Percentiles rank a stretch among this genome's conserved stretches.
Conservation (phyloP, 192 early-diverging fungal species). For the Linnemannia schmuckeri region DNA sequence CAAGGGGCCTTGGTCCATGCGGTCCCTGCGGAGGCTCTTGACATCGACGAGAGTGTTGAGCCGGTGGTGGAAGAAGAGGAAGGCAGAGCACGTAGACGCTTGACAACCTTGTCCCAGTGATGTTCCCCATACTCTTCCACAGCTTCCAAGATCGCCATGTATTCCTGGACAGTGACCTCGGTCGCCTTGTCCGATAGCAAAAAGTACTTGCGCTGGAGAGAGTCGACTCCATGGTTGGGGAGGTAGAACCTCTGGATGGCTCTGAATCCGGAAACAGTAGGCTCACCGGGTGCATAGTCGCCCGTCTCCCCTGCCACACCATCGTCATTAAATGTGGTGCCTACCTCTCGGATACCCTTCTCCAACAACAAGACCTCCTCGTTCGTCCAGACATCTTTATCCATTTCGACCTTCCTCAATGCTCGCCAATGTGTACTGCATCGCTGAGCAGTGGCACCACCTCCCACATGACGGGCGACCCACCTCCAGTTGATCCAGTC, state of each 20-base stretch:
- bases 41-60: background rate
- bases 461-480: conserved; percentile 46
- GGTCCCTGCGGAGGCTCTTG: background rate
- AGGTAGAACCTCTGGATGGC: conserved; percentile 38
- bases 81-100: conserved; percentile 10
- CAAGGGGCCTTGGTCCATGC: conserved; percentile 49
- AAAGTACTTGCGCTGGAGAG: conserved; percentile 37
- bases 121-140: conserved; percentile 40
- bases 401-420: conserved; percentile 18
- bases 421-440: conserved; percentile 35
- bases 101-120: conserved; percentile 48
- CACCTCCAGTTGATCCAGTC: conserved; percentile 55
- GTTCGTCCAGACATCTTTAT: conserved; percentile 27
- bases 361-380: conserved; percentile 32
- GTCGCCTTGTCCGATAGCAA: conserved; percentile 44
- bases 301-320: background rate
- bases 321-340: conserved; percentile 22
- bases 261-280: conserved; percentile 5
- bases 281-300: background rate
- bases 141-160: conserved; percentile 44
- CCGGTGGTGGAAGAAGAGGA: background rate
- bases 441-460: conserved; percentile 24
- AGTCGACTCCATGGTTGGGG: conserved; percentile 2
- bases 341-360: conserved; percentile 39
- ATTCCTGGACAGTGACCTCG: conserved; percentile 36